These are phyloP conservation scores for Waitea zeae DNA, from an alignment of 1,284 basidiomycete genomes.

Conservation along the genomic window DNA sequence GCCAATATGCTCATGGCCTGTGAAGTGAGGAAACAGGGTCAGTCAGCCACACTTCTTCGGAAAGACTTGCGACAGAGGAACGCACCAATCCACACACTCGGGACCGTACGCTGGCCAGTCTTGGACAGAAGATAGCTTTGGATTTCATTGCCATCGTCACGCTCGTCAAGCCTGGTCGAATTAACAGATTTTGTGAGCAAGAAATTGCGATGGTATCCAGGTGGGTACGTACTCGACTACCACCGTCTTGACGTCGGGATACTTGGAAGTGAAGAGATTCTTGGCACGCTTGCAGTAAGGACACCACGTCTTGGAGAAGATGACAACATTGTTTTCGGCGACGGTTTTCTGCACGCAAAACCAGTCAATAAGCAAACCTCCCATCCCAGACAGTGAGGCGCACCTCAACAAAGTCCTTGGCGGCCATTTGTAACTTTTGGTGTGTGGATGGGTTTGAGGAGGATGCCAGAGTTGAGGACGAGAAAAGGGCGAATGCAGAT, in stretches of 20 bases:
- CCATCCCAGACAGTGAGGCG: slow-evolving; percentile 6
- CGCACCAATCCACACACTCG: slow-evolving; percentile 54
- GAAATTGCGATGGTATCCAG: neutral
- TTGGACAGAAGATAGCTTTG: slow-evolving; percentile 41
- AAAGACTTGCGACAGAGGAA: slow-evolving; percentile 7
- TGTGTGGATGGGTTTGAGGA: slow-evolving; percentile 18
- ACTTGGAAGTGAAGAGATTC: slow-evolving; percentile 28
- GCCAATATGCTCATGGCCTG: neutral
- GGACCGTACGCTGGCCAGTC: slow-evolving; percentile 46
- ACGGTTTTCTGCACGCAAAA: slow-evolving; percentile 27
- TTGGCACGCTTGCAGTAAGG: slow-evolving; percentile 47
- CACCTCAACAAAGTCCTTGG: slow-evolving; percentile 24
- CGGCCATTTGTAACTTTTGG: slow-evolving; percentile 21
- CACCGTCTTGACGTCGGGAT: slow-evolving; percentile 26
- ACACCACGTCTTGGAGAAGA: slow-evolving; percentile 58
- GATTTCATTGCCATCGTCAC: slow-evolving; percentile 36
- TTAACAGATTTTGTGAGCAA: slow-evolving; percentile 13
- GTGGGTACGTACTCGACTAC: slow-evolving; percentile 37
- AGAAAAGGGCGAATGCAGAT: too few species aligned
- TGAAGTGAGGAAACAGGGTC: too few species aligned
- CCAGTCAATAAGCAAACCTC: neutral
- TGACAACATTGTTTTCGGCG: slow-evolving; percentile 34
- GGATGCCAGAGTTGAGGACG: slow-evolving; percentile 16
- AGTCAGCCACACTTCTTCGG: neutral
- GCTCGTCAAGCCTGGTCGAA: slow-evolving; percentile 20